Evolutionary conservation across 345 rosid genomes (phyloP), one percentile per base, ranked within the genome.

Genomic region (Populus euphratica): DNA sequence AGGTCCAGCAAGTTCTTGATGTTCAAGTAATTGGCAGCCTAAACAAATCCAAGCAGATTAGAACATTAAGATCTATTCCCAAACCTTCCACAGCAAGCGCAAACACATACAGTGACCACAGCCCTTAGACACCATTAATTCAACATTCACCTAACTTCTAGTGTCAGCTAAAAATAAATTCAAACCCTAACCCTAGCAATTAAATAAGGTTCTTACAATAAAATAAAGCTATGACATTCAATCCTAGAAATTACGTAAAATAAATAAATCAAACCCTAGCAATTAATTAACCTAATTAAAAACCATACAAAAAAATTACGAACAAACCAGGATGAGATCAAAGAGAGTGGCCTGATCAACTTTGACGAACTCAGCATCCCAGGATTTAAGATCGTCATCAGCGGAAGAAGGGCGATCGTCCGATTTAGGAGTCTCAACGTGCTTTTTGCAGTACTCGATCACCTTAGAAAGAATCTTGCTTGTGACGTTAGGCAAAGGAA

Each of bases 11-110:
- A 70, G 52, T 14, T 36, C 82, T 74, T 79, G 74, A 74, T 79
- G 75, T 79, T 69, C 52, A 74, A n/a, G 38, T 61, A 79, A 52
- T 79, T 79, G 70, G 82, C 82, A 33, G 82, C 82, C 82, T 79
- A 16, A 8, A 68, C 23, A 47, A 71, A n/a, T 70, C 21, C 10
- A 41, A 43, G 43, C n/a, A 31, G n/a, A 33, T 16, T 29, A 41
- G 11, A 41, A 41, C 10, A 41, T 41, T 41, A 41, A 9, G 44
- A 52, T 52, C 59, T 52, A 18, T 52, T 52, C 18, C 0, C 8
- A 18, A 18, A 52, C 59, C 20, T 52, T 6, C 59, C 9, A 33
- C 59, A 52, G 20, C 59, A 52, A 7, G n/a, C 23, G n/a, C 59
- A 6, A 17, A 6, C 23, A 18, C 8, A 52, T 8, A 4, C 9